Evolutionary conservation across 768 basidiomycete species (phyloP).

Genomic region (Suillus subluteus): DNA sequence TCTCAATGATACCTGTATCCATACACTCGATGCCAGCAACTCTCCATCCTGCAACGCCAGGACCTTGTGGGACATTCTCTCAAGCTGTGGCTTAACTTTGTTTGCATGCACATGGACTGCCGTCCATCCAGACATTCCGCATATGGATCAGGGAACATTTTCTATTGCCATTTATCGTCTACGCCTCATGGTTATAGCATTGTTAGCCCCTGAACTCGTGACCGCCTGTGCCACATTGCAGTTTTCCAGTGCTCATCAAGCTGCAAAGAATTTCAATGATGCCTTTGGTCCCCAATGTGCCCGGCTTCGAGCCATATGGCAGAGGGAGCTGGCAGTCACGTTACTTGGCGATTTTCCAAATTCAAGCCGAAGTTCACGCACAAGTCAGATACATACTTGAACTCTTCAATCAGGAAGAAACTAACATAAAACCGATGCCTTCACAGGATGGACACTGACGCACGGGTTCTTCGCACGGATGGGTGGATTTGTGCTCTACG

Average conservation of each 20-base stretch:
- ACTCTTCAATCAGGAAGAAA: background rate
- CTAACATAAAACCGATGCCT: background rate
- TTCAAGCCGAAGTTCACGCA: too few relatives aligned
- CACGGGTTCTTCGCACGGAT: background rate
- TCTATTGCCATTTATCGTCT: background rate
- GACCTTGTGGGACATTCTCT: background rate
- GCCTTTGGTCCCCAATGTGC: too few relatives aligned
- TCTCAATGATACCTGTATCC: background rate
- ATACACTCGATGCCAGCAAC: background rate
- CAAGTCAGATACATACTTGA: background rate
- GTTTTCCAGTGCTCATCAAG: rapidly evolving
- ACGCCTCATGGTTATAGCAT: background rate
- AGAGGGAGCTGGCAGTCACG: too few relatives aligned
- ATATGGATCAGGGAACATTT: background rate
- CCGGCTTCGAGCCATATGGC: too few relatives aligned
- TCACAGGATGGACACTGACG: background rate
- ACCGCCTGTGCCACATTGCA: background rate
- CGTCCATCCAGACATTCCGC: background rate
- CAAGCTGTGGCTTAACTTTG: background rate
- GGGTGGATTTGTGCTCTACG: background rate
- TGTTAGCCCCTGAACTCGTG: rapidly evolving
- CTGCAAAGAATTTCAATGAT: too few relatives aligned
- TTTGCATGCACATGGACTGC: background rate
- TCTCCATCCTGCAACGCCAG: background rate
- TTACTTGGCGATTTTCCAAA: too few relatives aligned